Evolutionary conservation across 192 early-diverging fungal genomes (phyloP).

Genomic region (Powellomyces hirtus): DNA sequence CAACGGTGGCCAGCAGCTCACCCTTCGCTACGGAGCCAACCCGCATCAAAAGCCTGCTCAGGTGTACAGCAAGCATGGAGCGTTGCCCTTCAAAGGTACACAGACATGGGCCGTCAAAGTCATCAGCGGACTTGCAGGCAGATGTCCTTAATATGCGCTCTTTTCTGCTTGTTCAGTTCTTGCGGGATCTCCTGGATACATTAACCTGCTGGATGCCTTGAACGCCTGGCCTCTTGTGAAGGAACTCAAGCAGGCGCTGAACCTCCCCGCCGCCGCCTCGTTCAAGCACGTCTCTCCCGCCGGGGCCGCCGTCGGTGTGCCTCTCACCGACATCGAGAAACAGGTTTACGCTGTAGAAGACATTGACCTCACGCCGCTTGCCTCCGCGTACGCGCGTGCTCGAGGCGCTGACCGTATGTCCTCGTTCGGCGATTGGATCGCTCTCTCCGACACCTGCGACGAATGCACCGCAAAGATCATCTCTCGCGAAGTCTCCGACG

Average conservation of each 20-base stretch:
- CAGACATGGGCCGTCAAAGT: neutral
- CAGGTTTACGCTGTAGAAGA: constrained; percentile 92
- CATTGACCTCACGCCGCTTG: constrained; percentile 79
- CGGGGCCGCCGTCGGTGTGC: constrained; percentile 90
- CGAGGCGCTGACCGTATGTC: constrained; percentile 99
- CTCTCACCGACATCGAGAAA: constrained; percentile 75
- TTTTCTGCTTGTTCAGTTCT: constrained; percentile 54
- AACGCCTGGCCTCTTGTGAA: constrained; percentile 98
- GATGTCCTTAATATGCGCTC: too few relatives aligned
- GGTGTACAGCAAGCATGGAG: constrained; percentile 76
- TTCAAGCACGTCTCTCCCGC: constrained; percentile 99
- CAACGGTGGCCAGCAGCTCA: constrained; percentile 65
- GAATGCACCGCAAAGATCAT: constrained; percentile 92
- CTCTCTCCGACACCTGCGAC: constrained; percentile 85
- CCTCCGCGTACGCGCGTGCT: constrained; percentile 93
- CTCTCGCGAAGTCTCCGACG: constrained; percentile 94
- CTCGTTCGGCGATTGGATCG: constrained; percentile 99
- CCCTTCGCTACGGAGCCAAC: constrained; percentile 96
- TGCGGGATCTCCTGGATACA: constrained; percentile 94
- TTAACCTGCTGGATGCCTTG: constrained; percentile 96
- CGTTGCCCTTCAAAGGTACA: constrained; percentile 74
- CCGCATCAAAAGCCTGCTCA: constrained; percentile 98
- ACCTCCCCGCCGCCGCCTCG: constrained; percentile 92
- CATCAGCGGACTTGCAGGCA: too few relatives aligned
- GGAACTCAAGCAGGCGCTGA: constrained; percentile 82